A percentile compares a stretch with the other conserved stretches of the same genome.
Evolutionary conservation across 1,139 yeast genomes (phyloP).

Genomic region (Lodderomyces orthopsilosis): DNA sequence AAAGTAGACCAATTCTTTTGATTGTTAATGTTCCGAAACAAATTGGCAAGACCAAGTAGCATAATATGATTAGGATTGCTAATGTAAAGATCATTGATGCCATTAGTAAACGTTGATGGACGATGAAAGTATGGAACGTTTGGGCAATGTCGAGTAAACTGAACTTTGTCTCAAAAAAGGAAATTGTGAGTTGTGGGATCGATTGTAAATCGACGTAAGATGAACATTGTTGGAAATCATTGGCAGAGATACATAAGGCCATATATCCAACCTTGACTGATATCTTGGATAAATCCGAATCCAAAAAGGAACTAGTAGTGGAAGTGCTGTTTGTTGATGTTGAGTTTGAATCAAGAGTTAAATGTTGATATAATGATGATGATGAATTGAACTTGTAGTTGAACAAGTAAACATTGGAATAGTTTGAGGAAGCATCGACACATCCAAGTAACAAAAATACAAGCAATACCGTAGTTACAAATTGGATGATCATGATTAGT

Average conservation of each 20-base stretch:
- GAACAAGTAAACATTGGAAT: slow-evolving; percentile 46
- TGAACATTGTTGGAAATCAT: slow-evolving; percentile 28
- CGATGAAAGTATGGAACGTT: slow-evolving; percentile 38
- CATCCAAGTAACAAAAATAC: slow-evolving; percentile 56
- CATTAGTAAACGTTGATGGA: slow-evolving; percentile 56
- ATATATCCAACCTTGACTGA: slow-evolving; percentile 49
- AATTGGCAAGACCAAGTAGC: slow-evolving; percentile 48
- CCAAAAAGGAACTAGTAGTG: background rate
- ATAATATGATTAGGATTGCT: slow-evolving; percentile 34
- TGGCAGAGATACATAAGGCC: slow-evolving; percentile 43
- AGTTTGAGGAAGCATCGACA: slow-evolving; percentile 35
- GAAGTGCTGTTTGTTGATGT: slow-evolving; percentile 8
- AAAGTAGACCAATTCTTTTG: slow-evolving; percentile 29
- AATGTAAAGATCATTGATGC: slow-evolving; percentile 46
- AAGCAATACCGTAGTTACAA: slow-evolving; percentile 41
- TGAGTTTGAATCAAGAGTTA: slow-evolving; percentile 2
- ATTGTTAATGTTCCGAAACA: slow-evolving; percentile 42
- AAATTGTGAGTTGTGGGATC: slow-evolving; percentile 14
- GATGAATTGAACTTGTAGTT: slow-evolving; percentile 44
- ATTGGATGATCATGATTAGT: slow-evolving; percentile 22
- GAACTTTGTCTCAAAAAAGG: slow-evolving; percentile 20
- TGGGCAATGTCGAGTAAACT: slow-evolving; percentile 42
- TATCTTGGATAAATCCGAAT: slow-evolving; percentile 25
- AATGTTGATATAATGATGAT: slow-evolving; percentile 10
- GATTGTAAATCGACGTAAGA: slow-evolving; percentile 23